Evolutionary conservation across 192 early-diverging fungal species (phyloP), one percentile per base, ranked within the genome.

Genomic region (Linnemannia exigua): DNA sequence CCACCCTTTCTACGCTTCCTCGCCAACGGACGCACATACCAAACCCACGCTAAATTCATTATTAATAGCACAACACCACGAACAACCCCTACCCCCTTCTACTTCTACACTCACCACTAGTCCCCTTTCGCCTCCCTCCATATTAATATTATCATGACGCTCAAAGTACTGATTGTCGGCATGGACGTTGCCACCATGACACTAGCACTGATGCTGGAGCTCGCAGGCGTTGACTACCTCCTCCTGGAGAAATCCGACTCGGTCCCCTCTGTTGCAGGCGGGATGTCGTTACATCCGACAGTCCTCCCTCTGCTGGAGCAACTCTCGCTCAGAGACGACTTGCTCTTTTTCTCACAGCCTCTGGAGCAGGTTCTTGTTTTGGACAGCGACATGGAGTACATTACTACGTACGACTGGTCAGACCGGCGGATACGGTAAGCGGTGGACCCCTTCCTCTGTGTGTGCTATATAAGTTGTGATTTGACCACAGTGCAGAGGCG

Each of bases 161-260:
- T 80, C 47, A 78, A 77, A 79, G 80, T 81, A 19, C 63, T 88
- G 14, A 86, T 88, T 25, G 83, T 82, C 7, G 88, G 88, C 61
- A 74, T 79, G 28, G 82, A 85, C 70, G 70, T 88, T 22, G 73
- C 82, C 35, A 85, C 82, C n/a, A 72, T 85, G 25, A 86, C 83
- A 9, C 50, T 88, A 19, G 83, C 88, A 16, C 31, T 86, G 36
- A 50, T 81, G 9, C 70, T 88, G 5, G 88, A 85, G 68, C 83
- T 79, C 28, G 88, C 88, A 14, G 79, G 84, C 33, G 76, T 88
- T 31, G 83, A 88, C 77, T 88, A 88, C 33, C 25, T 86, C 22
- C 51, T 88, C 1, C 68, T 88, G 0, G 88, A 88, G 51, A 38
- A 38, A 33, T 58, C 58, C 7, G 84, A 79, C 58, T 80, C 84